Conservation (phyloP, 139 green algal species). For the Marvania coccoides region DNA sequence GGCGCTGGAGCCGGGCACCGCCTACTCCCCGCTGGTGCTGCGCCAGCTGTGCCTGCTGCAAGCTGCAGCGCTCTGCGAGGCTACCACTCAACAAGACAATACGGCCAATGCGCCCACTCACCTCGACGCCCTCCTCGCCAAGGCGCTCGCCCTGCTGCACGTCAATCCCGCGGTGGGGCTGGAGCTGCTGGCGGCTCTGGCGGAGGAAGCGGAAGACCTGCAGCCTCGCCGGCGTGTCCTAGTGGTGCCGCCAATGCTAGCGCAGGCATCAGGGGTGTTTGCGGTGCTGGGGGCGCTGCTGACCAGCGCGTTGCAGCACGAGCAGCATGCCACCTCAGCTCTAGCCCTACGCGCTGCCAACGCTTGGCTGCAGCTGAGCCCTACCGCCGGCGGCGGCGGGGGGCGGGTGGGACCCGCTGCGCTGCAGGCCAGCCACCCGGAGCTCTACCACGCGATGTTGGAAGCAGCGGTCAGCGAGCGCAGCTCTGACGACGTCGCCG, state of each 20-base stretch:
- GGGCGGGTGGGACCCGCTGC: slow-evolving; percentile 8
- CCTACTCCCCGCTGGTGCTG: slow-evolving; percentile 6
- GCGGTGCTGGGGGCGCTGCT: slow-evolving; percentile 9
- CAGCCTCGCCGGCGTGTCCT: slow-evolving; percentile 10
- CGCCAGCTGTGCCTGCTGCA: slow-evolving; percentile 19
- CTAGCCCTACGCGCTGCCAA: slow-evolving; percentile 23
- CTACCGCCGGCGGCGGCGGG: background rate
- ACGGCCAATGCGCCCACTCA: background rate
- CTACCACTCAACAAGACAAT: background rate
- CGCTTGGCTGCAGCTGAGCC: slow-evolving; percentile 34
- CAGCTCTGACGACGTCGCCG: background rate
- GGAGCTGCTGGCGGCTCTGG: slow-evolving; percentile 28
- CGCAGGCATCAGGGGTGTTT: slow-evolving; percentile 1
- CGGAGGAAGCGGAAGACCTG: slow-evolving; percentile 32
- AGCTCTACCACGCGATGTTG: slow-evolving; percentile 22
- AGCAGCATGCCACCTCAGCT: background rate
- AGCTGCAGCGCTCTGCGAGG: background rate
- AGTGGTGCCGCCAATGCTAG: slow-evolving; percentile 13
- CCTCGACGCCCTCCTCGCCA: slow-evolving; percentile 1
- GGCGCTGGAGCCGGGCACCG: background rate
- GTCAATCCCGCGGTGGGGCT: slow-evolving; percentile 2
- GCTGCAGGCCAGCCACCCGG: slow-evolving; percentile 17
- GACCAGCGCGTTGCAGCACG: background rate
- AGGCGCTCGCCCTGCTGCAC: slow-evolving; percentile 11
- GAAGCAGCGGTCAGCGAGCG: slow-evolving; percentile 2